Conservation (phyloP, 2,329 filamentous ascomycete genomes). For the Trichoderma koningii region DNA sequence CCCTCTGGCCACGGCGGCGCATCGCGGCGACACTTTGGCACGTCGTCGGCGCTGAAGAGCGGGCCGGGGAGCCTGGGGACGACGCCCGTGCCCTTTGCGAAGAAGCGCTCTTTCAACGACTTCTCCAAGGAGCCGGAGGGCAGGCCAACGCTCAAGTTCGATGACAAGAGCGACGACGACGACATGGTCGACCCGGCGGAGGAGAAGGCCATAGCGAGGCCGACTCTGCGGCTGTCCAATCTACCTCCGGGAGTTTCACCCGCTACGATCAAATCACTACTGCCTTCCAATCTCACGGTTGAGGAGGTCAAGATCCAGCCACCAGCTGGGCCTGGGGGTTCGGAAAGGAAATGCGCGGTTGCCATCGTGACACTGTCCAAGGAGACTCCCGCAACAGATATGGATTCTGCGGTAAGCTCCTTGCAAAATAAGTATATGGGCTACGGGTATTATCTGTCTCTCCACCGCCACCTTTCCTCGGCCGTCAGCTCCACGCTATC, state of each 20-base stretch:
- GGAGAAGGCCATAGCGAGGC: conserved; percentile 62
- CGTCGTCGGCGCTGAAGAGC: conserved; percentile 57
- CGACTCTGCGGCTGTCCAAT: conserved; percentile 62
- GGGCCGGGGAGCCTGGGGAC: conserved; percentile 65
- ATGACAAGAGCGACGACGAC: conserved; percentile 59
- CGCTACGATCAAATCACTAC: conserved; percentile 60
- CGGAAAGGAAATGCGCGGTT: conserved; percentile 70
- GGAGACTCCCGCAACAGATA: conserved; percentile 79
- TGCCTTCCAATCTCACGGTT: conserved; percentile 62
- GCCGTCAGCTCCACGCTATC: conserved; percentile 52
- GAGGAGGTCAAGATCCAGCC: conserved; percentile 74
- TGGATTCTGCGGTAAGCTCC: conserved; percentile 75
- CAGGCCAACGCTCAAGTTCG: conserved; percentile 40
- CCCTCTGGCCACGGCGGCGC: conserved; percentile 33
- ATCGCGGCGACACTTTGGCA: conserved; percentile 64
- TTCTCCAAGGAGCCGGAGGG: conserved; percentile 43
- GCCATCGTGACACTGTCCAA: conserved; percentile 80
- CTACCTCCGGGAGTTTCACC: conserved; percentile 63
- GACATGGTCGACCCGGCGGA: conserved; percentile 51
- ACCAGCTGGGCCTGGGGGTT: conserved; percentile 50
- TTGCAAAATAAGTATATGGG: conserved; percentile 85
- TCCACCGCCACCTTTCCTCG: conserved; percentile 83
- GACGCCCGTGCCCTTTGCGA: conserved; percentile 50
- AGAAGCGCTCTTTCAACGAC: conserved; percentile 55
- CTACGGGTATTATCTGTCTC: conserved; percentile 76